These are phyloP conservation scores for Begonia peltatifolia DNA, from an alignment of 306 rosid species.

Conservation along the genomic window DNA sequence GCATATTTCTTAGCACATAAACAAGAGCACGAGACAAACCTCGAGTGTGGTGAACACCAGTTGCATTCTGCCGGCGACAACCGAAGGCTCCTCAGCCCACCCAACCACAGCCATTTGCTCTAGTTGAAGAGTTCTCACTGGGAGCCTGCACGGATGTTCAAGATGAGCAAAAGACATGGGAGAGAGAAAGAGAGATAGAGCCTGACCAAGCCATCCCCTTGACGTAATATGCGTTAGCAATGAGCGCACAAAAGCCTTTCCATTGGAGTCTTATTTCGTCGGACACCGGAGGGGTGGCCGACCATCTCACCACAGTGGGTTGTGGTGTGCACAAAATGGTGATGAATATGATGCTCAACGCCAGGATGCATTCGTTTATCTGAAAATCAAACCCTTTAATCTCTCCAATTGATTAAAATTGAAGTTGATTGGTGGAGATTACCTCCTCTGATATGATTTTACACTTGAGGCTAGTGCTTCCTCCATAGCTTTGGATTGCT, in stretches of 20 bases:
- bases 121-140: conserved; percentile 90
- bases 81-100: conserved; percentile 72
- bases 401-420: neutral
- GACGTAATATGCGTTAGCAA: conserved; percentile 83
- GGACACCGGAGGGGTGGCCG: conserved; percentile 74
- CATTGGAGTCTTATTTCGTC: conserved; percentile 84
- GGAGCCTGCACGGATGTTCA: conserved; percentile 49
- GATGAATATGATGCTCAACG: conserved; percentile 89
- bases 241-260: conserved; percentile 96
- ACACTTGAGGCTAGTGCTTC: conserved; percentile 75
- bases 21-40: conserved; percentile 25
- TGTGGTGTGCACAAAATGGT: conserved; percentile 95
- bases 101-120: conserved; percentile 93
- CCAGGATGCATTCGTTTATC: conserved; percentile 87
- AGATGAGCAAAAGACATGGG: conserved; percentile 1
- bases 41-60: conserved; percentile 86
- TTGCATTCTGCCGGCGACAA: conserved; percentile 90
- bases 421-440: neutral
- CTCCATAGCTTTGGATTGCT: conserved; percentile 68
- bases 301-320: conserved; percentile 94
- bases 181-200: conserved; percentile 6
- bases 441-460: conserved; percentile 75
- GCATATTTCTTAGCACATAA: too few species aligned
- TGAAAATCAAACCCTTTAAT: conserved; percentile 16
- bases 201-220: conserved; percentile 99